These are phyloP conservation scores for Rugonectria rugulosa DNA, from an alignment of 2,329 filamentous ascomycete species.

Conservation along the genomic window DNA sequence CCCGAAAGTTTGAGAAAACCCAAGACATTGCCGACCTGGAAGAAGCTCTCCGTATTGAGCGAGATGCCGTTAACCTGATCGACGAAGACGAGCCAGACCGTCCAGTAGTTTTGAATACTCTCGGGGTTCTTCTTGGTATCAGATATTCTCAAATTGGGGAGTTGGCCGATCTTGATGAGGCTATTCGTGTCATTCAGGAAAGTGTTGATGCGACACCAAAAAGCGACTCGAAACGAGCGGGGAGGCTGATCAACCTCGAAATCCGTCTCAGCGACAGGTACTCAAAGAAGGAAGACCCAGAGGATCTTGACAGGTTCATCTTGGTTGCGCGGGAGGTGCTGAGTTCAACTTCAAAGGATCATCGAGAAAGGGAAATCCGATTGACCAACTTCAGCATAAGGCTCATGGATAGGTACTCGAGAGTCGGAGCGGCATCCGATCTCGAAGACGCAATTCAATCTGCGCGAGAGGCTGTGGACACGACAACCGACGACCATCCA, in stretches of 20 bases:
- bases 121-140: not conserved
- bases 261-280: slow-evolving; percentile 22
- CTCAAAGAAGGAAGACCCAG: not conserved
- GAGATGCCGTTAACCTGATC: not conserved
- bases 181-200: not conserved
- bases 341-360: not conserved
- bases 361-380: not conserved
- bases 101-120: not conserved
- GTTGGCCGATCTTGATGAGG: not conserved
- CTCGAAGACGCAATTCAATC: not conserved
- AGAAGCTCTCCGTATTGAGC: not conserved
- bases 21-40: not conserved
- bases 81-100: not conserved
- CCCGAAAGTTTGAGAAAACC: not conserved
- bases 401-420: not conserved
- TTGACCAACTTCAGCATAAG: not conserved
- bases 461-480: not conserved
- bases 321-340: not conserved
- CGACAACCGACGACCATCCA: not conserved
- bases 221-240: not conserved
- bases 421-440: not conserved
- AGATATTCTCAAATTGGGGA: not conserved
- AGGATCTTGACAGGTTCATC: not conserved
- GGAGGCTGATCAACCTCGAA: not conserved
- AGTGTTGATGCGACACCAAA: slow-evolving; percentile 6